These are phyloP conservation scores for Tricholoma sp. DNA, from an alignment of 768 basidiomycete species.

Conservation along the genomic window DNA sequence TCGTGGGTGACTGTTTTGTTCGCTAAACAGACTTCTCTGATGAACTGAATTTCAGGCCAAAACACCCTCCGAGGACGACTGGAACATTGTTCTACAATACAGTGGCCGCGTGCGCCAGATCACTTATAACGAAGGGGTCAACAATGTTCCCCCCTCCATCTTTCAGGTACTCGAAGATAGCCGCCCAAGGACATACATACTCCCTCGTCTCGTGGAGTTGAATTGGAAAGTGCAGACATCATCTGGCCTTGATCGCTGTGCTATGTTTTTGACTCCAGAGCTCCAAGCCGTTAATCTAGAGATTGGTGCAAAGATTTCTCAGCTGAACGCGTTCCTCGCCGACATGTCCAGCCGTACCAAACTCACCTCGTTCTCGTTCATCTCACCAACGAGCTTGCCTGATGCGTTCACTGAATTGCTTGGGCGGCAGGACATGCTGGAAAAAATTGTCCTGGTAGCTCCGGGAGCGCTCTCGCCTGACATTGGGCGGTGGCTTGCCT, in stretches of 20 bases:
- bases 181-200: slow-evolving; percentile 56
- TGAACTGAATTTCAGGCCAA: slow-evolving; percentile 36
- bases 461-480: slow-evolving; percentile 69
- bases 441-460: slow-evolving; percentile 61
- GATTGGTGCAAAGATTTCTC: slow-evolving; percentile 51
- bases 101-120: slow-evolving; percentile 64
- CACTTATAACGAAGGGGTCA: slow-evolving; percentile 63
- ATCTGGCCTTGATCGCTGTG: slow-evolving; percentile 58
- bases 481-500: slow-evolving; percentile 72
- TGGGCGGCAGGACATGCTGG: slow-evolving; percentile 50
- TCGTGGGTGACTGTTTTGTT: slow-evolving; percentile 43
- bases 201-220: slow-evolving; percentile 65
- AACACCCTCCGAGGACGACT: slow-evolving; percentile 62
- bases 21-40: background rate
- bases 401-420: slow-evolving; percentile 68
- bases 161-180: slow-evolving; percentile 64
- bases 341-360: slow-evolving; percentile 60
- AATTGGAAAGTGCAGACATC: slow-evolving; percentile 70
- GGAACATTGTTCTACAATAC: slow-evolving; percentile 62
- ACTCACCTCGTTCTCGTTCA: slow-evolving; percentile 65
- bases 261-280: slow-evolving; percentile 62
- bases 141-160: slow-evolving; percentile 57
- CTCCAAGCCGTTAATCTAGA: slow-evolving; percentile 60
- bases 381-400: slow-evolving; percentile 63
- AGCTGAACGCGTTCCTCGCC: slow-evolving; percentile 57